phyloP scores from a whole-genome alignment of 345 rosid genomes.

The Ailanthus altissimus region DNA sequence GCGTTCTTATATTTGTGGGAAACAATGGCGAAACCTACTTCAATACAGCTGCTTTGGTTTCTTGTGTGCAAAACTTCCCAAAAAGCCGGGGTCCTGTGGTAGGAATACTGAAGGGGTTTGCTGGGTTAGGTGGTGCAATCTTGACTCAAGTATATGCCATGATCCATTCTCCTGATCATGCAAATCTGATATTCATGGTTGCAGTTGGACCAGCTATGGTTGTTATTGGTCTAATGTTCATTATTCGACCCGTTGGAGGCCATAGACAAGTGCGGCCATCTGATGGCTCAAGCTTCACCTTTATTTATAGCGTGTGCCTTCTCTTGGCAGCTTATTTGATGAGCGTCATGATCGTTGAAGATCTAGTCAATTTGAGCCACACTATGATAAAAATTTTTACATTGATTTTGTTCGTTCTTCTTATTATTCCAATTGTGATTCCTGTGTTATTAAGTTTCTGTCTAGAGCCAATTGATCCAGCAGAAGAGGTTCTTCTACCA shows the following conservation, averaged over 20 bases:
- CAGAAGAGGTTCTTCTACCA: slow-evolving; percentile 63
- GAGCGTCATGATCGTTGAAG: slow-evolving; percentile 92
- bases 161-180: slow-evolving; percentile 76
- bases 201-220: slow-evolving; percentile 93
- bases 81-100: slow-evolving; percentile 98
- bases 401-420: slow-evolving; percentile 56
- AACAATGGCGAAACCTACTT: slow-evolving; percentile 97
- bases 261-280: slow-evolving; percentile 77
- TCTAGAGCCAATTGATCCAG: slow-evolving; percentile 39
- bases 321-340: slow-evolving; percentile 82
- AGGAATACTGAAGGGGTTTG: slow-evolving; percentile 95
- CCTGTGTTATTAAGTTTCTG: slow-evolving; percentile 61
- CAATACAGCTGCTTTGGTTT: slow-evolving; percentile 89
- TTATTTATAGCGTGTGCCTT: slow-evolving; percentile 77
- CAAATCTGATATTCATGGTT: slow-evolving; percentile 91
- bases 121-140: slow-evolving; percentile 96
- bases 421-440: slow-evolving; percentile 64
- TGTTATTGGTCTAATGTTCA: slow-evolving; percentile 69
- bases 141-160: slow-evolving; percentile 79
- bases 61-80: slow-evolving; percentile 96
- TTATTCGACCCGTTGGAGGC: slow-evolving; percentile 92
- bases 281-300: slow-evolving; percentile 63
- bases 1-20: slow-evolving; percentile 84
- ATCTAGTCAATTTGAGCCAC: slow-evolving; percentile 60
- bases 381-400: slow-evolving; percentile 51